Conservation (phyloP, 768 basidiomycete genomes). For the Mycena metata region DNA sequence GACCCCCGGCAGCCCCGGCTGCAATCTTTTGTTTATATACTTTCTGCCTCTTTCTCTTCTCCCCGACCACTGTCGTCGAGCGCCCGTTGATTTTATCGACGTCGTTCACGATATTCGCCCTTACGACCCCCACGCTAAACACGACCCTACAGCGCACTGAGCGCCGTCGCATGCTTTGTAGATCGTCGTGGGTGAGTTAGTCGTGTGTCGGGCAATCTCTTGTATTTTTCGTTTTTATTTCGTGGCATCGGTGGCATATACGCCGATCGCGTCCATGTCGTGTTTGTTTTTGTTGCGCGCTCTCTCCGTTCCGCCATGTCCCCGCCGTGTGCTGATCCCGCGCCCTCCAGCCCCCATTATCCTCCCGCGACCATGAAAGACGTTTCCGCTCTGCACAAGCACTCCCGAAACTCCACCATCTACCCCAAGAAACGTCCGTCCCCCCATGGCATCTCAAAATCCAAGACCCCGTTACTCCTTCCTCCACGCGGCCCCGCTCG, state of each 20-base stretch:
- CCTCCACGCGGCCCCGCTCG: constrained; percentile 64
- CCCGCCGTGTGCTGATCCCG: constrained; percentile 57
- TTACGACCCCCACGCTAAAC: constrained; percentile 47
- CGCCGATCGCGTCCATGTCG: constrained; percentile 34
- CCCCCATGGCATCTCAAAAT: constrained; percentile 81
- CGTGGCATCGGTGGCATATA: constrained; percentile 22
- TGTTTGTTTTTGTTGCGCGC: constrained; percentile 41
- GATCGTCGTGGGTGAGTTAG: constrained; percentile 54
- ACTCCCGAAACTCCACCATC: constrained; percentile 71
- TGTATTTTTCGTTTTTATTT: constrained; percentile 41
- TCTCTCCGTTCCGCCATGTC: constrained; percentile 53
- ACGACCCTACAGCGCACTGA: constrained; percentile 40
- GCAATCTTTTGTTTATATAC: constrained; percentile 35
- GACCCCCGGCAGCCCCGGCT: constrained; percentile 27
- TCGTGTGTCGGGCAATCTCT: constrained; percentile 12
- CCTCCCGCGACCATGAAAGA: constrained; percentile 79
- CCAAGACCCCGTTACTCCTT: constrained; percentile 66
- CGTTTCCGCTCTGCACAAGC: constrained; percentile 70
- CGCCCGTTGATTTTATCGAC: constrained; percentile 44
- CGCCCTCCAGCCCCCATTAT: constrained; percentile 35
- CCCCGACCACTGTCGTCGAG: constrained; percentile 55
- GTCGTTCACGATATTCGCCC: constrained; percentile 47
- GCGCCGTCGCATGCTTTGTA: constrained; percentile 57
- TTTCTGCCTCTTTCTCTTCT: constrained; percentile 37
- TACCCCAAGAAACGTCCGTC: constrained; percentile 92